These are phyloP conservation scores for Vinca major DNA, from an alignment of 305 asterid genomes.

Conservation along the genomic window DNA sequence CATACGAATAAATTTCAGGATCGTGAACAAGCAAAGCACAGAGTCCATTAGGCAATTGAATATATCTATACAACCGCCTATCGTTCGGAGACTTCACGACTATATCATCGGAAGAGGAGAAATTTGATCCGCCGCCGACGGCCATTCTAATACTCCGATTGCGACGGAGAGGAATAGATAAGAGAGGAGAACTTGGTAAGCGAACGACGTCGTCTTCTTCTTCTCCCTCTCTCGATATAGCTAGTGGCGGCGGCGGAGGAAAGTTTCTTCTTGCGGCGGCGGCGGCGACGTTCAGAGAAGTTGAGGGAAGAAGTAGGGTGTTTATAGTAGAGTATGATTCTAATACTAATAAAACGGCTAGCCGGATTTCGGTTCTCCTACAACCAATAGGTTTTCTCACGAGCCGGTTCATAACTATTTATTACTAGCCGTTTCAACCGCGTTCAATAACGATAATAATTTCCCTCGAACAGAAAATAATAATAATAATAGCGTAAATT, in stretches of 20 bases:
- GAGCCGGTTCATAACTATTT: background rate
- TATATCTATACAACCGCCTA: conserved; percentile 68
- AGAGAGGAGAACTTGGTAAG: background rate
- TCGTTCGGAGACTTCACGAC: conserved; percentile 76
- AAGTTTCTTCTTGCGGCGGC: background rate
- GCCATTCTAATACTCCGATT: conserved; percentile 24
- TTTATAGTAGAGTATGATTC: background rate
- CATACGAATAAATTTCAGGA: conserved; percentile 44
- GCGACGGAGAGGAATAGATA: background rate
- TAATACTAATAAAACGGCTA: background rate
- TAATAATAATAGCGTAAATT: no score
- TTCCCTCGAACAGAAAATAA: no score
- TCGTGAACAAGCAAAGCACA: conserved; percentile 90
- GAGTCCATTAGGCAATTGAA: conserved; percentile 72
- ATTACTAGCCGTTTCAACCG: no score
- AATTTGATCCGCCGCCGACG: conserved; percentile 34
- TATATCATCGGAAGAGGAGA: conserved; percentile 58
- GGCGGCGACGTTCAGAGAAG: background rate
- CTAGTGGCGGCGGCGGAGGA: background rate
- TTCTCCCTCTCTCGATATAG: background rate
- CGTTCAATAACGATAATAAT: no score
- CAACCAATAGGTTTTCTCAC: background rate
- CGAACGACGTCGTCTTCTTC: background rate
- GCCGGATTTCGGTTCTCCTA: background rate
- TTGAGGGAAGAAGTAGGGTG: background rate